Percentiles rank a stretch among this genome's conserved stretches.
Conservation (phyloP, 345 rosid species). For the Luvunga scandens region DNA sequence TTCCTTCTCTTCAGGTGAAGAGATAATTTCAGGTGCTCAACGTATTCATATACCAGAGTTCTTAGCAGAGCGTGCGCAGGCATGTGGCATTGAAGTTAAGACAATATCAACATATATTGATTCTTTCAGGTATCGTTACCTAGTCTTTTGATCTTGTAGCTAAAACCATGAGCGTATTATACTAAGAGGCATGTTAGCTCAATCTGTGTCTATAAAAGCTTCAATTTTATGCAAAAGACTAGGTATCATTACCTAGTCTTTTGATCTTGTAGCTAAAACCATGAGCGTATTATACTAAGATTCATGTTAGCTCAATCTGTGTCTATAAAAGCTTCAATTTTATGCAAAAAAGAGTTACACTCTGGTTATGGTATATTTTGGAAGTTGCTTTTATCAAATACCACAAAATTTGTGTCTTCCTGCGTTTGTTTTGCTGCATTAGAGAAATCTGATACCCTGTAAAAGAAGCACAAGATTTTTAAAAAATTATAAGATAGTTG, state of each 20-base stretch:
- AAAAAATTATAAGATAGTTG: no score
- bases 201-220: no score
- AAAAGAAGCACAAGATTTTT: no score
- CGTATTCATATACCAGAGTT: conserved; percentile 81
- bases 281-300: not conserved
- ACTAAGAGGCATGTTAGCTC: not conserved
- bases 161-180: not conserved
- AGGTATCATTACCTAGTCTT: conserved; percentile 39
- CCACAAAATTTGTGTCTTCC: no score
- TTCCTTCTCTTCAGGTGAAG: conserved; percentile 61
- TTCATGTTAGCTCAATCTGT: not conserved
- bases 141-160: not conserved
- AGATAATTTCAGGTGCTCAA: conserved; percentile 95
- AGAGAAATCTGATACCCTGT: no score
- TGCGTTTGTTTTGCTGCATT: no score
- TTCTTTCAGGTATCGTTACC: conserved; percentile 66
- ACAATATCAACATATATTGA: conserved; percentile 75
- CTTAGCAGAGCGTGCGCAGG: conserved; percentile 68
- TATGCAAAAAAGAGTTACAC: not conserved
- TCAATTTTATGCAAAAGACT: no score
- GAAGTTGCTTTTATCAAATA: not conserved
- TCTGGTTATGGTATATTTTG: not conserved
- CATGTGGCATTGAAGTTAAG: conserved; percentile 66
- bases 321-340: no score
- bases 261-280: not conserved